phyloP scores from a whole-genome alignment of 164 flowering plant species.

The Malania oleifera region DNA sequence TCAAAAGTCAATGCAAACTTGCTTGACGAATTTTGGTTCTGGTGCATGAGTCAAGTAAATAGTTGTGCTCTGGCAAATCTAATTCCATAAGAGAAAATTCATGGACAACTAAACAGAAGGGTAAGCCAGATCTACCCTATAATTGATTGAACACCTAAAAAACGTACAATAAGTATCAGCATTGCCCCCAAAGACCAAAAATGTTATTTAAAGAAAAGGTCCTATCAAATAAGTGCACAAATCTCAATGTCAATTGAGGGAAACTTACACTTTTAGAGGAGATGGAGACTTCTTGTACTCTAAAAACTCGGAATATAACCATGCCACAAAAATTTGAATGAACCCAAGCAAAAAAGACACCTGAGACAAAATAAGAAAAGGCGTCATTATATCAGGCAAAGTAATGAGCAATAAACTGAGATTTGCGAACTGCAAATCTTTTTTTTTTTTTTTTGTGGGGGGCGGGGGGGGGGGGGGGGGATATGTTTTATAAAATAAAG shows the following conservation, averaged over 20 bases:
- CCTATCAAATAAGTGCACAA: not conserved
- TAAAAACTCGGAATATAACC: constrained; percentile 85
- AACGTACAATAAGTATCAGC: not conserved
- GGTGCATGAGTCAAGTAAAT: no score
- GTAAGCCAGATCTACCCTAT: no score
- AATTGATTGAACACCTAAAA: not conserved
- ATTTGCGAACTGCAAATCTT: no score
- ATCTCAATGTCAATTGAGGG: not conserved
- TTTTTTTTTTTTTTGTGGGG: no score
- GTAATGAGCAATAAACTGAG: no score
- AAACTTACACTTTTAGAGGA: constrained; percentile 76
- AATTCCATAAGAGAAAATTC: not conserved
- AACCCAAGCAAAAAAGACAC: constrained; percentile 86
- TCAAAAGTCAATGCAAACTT: no score
- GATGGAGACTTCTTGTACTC: constrained; percentile 56
- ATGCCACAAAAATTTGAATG: constrained; percentile 67
- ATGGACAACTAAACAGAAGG: no score
- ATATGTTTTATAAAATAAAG: no score
- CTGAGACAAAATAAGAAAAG: constrained; percentile 30
- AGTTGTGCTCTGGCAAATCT: no score
- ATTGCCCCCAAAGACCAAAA: not conserved
- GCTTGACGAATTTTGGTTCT: no score
- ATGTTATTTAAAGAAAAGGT: no score
- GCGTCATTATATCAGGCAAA: constrained; percentile 8
- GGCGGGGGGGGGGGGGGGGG: no score